phyloP scores from a whole-genome alignment of 2,329 filamentous ascomycete species.

The Byssochlamys sp. region DNA sequence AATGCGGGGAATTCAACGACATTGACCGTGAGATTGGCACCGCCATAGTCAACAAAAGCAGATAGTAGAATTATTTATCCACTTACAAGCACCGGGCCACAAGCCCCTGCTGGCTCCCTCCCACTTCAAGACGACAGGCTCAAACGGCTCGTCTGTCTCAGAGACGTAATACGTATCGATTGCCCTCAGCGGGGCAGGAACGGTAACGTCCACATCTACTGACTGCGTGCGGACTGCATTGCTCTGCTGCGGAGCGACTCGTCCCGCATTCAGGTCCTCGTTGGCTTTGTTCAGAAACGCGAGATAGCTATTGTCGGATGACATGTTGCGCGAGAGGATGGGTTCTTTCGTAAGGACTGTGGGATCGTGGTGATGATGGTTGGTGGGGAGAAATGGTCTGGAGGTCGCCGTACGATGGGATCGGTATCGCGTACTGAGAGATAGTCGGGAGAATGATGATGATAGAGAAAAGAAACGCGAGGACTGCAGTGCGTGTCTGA shows the following conservation, averaged over 20 bases:
- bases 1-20: neutral
- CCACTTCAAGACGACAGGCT: constrained; percentile 61
- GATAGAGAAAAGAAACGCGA: neutral
- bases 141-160: constrained; percentile 79
- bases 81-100: constrained; percentile 28
- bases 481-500: neutral
- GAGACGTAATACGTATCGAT: constrained; percentile 61
- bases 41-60: neutral
- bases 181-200: constrained; percentile 52
- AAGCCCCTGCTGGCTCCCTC: constrained; percentile 21
- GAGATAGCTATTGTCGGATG: constrained; percentile 70
- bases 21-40: too few species aligned
- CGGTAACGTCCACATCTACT: constrained; percentile 40
- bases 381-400: constrained; percentile 2
- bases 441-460: neutral
- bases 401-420: neutral
- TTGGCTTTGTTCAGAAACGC: constrained; percentile 83
- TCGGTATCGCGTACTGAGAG: neutral
- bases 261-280: constrained; percentile 44
- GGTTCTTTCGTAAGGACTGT: constrained; percentile 1
- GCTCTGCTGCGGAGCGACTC: constrained; percentile 11
- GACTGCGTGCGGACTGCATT: constrained; percentile 27
- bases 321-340: constrained; percentile 22
- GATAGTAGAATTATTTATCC: neutral
- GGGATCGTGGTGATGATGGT: neutral